A percentile compares a stretch with the other conserved stretches of the same genome.
Conservation (phyloP, 805 yeast species). For the Pichia gijzeniarum region DNA sequence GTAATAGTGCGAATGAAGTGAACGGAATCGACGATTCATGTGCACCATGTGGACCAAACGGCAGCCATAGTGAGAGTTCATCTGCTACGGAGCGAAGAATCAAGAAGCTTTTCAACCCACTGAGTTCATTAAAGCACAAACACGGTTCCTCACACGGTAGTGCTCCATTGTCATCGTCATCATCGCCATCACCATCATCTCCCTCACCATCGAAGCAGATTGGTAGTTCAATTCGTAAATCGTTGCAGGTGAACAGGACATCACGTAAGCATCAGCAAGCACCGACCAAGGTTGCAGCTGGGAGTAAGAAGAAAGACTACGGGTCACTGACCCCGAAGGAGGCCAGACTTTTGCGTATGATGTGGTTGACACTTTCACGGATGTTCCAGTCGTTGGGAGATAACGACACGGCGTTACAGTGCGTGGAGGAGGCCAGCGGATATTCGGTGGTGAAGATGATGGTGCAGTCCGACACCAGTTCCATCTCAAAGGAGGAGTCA, state of each 20-base stretch:
- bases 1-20: background rate
- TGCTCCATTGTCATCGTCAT: background rate
- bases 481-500: background rate
- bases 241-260: conserved; percentile 6
- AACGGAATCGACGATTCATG: conserved; percentile 5
- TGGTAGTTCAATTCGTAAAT: conserved; percentile 5
- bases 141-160: background rate
- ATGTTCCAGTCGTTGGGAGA: conserved; percentile 54
- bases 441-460: background rate
- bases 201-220: background rate
- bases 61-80: background rate
- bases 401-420: conserved; percentile 56
- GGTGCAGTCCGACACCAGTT: background rate
- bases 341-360: conserved; percentile 41
- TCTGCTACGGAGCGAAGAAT: background rate
- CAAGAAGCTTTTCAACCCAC: background rate
- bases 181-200: background rate
- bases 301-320: background rate
- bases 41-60: conserved; percentile 11
- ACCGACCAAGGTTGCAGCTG: background rate
- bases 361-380: conserved; percentile 73
- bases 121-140: background rate
- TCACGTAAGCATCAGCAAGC: background rate
- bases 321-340: conserved; percentile 20
- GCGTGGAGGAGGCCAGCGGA: conserved; percentile 65